A percentile compares a stretch with the other conserved stretches of the same genome.
Conservation (phyloP, 768 basidiomycete species). For the Megacollybia marginata region DNA sequence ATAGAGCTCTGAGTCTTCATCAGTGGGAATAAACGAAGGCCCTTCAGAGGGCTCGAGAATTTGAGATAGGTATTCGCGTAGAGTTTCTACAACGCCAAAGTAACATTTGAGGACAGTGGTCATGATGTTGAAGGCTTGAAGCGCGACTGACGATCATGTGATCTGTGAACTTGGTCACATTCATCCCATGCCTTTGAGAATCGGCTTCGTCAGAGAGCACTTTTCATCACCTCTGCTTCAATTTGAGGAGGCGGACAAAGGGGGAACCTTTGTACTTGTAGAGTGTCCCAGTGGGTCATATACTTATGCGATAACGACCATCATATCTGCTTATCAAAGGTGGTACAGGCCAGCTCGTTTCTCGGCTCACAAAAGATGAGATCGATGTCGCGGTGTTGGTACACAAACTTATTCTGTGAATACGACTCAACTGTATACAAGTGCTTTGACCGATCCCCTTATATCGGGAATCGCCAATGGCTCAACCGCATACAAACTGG, state of each 20-base stretch:
- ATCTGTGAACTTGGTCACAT: background rate
- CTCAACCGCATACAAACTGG: slow-evolving; percentile 79
- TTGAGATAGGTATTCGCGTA: slow-evolving; percentile 31
- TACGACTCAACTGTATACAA: slow-evolving; percentile 15
- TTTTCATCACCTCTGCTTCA: slow-evolving; percentile 92
- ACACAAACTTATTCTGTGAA: background rate
- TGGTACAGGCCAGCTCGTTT: slow-evolving; percentile 81
- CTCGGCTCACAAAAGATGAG: slow-evolving; percentile 63
- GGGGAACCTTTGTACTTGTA: slow-evolving; percentile 71
- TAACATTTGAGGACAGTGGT: slow-evolving; percentile 33
- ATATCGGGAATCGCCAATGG: slow-evolving; percentile 93
- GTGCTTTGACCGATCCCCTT: slow-evolving; percentile 85
- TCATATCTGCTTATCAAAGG: slow-evolving; percentile 33
- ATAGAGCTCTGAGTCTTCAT: slow-evolving; percentile 22
- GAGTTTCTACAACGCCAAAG: slow-evolving; percentile 30
- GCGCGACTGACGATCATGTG: background rate
- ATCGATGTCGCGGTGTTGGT: slow-evolving; percentile 79
- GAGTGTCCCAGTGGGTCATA: slow-evolving; percentile 74
- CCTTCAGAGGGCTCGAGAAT: slow-evolving; percentile 20
- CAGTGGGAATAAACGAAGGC: slow-evolving; percentile 8
- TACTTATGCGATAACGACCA: slow-evolving; percentile 5
- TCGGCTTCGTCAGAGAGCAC: slow-evolving; percentile 70
- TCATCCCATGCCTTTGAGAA: slow-evolving; percentile 26
- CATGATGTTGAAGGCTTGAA: slow-evolving; percentile 14
- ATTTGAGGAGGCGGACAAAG: slow-evolving; percentile 61